These are phyloP conservation scores for Daucus carota DNA, from an alignment of 129 eudicot genomes.

Conservation along the genomic window DNA sequence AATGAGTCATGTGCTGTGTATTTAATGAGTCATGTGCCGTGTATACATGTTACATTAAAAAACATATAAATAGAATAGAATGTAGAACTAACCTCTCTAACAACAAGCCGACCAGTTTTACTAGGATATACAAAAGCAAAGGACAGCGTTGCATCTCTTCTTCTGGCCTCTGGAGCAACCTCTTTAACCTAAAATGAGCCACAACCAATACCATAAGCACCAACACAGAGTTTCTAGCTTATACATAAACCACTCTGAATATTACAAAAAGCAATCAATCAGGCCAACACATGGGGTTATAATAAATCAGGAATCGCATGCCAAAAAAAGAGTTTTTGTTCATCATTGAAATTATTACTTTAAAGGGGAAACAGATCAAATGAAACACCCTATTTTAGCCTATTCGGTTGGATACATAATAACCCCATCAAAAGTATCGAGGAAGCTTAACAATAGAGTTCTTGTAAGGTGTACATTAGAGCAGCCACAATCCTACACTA, in stretches of 20 bases:
- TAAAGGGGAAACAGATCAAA: no score
- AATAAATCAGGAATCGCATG: no score
- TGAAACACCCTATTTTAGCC: no score
- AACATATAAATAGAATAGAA: background rate
- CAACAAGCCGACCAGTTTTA: constrained; percentile 61
- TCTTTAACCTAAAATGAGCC: constrained; percentile 65
- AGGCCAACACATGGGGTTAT: background rate
- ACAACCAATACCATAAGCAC: background rate
- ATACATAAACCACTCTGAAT: background rate
- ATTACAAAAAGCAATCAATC: background rate
- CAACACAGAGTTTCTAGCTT: background rate
- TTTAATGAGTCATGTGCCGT: no score
- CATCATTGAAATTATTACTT: no score
- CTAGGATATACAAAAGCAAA: constrained; percentile 88
- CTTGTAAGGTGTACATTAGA: no score
- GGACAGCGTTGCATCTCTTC: constrained; percentile 75
- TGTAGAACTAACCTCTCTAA: constrained; percentile 52
- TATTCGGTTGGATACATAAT: no score
- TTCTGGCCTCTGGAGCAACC: constrained; percentile 92
- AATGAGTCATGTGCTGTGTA: background rate
- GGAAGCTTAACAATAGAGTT: no score
- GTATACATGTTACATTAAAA: background rate
- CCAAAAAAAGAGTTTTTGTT: no score
- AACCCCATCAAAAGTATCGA: no score
- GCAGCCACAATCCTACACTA: no score